Base-by-base conservation (phyloP, 805 yeast species). In the Suhomyces sp. region DNA sequence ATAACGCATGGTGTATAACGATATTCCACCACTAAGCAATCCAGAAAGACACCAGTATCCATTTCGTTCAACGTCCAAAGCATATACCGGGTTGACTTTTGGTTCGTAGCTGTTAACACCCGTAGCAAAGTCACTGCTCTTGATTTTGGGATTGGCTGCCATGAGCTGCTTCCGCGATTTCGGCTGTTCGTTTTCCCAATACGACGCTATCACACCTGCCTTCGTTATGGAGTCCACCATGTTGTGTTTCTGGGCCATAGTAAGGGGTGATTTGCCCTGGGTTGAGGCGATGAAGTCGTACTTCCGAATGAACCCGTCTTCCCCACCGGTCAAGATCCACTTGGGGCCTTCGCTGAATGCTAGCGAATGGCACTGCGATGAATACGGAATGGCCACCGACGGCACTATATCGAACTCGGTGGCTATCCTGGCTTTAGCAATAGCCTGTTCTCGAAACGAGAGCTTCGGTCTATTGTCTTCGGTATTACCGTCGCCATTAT, bases 181-280 rank as follows among this genome's bases (percentile, higher is more conserved):
- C 0, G 98, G 97, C 61, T 91, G 89, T 70, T 94, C 98, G 67
- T 94, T 94, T 63, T 93, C 98, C 97, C 97, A 94, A 71, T 90
- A 93, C 0, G 94, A 86, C 13, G 79, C 64, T 4, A 92, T 70
- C 4, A 89, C 85, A 6, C 98, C 99, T 0, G 91, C 94, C 62
- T 87, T 86, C 7, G 87, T 80, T 29, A 94, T 82, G 1, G 94
- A 81, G 65, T 94, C 99, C 21, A 90, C 90, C 47, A 91, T 75
- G 46, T 89, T 87, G 67, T 94, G 98, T 61, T 83, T 83, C 66
- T 94, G 99, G 2, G 96, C 90, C 54, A 91, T 88, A 0, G 98
- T 93, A 48, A 94, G 73, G 4, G 94, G 93, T 6, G 86, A 75
- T 58, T 87, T 87, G 15, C 97, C 97, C 61, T 88, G 92, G 21